Evolutionary conservation across 805 yeast species (phyloP).

Genomic region (Brettanomyces anomalus): DNA sequence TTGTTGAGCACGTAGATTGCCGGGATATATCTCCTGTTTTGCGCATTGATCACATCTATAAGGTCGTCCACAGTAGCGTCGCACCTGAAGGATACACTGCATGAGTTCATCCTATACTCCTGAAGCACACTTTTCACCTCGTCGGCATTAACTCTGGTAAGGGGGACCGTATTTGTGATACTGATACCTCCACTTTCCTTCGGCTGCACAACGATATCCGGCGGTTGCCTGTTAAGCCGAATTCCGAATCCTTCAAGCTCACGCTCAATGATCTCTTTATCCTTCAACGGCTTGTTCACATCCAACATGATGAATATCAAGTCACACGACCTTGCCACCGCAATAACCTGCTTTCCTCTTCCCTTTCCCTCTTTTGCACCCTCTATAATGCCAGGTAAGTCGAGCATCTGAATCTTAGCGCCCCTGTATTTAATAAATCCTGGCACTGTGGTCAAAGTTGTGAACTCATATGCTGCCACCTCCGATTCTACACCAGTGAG

Average conservation of each 20-base stretch:
- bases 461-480: conserved; percentile 97
- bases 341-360: conserved; percentile 94
- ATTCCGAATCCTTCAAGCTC: conserved; percentile 98
- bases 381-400: conserved; percentile 83
- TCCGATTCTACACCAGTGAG: conserved; percentile 95
- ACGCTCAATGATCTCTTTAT: conserved; percentile 86
- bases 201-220: conserved; percentile 83
- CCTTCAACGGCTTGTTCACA: conserved; percentile 92
- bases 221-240: conserved; percentile 84
- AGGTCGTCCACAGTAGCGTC: conserved; percentile 97
- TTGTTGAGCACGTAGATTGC: conserved; percentile 92
- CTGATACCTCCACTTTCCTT: conserved; percentile 95
- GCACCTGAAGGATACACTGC: conserved; percentile 93
- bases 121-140: conserved; percentile 94
- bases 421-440: conserved; percentile 95
- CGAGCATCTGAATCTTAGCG: conserved; percentile 94
- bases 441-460: conserved; percentile 95
- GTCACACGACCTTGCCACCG: conserved; percentile 97
- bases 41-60: conserved; percentile 87
- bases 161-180: conserved; percentile 86
- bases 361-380: conserved; percentile 91
- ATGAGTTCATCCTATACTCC: conserved; percentile 91
- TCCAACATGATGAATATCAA: conserved; percentile 88
- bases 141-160: conserved; percentile 85
- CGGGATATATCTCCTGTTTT: conserved; percentile 88